Percentiles rank a stretch among this genome's conserved stretches.
Evolutionary conservation across 73 alveolate genomes (phyloP).

Genomic region (Effrenium voratum): DNA sequence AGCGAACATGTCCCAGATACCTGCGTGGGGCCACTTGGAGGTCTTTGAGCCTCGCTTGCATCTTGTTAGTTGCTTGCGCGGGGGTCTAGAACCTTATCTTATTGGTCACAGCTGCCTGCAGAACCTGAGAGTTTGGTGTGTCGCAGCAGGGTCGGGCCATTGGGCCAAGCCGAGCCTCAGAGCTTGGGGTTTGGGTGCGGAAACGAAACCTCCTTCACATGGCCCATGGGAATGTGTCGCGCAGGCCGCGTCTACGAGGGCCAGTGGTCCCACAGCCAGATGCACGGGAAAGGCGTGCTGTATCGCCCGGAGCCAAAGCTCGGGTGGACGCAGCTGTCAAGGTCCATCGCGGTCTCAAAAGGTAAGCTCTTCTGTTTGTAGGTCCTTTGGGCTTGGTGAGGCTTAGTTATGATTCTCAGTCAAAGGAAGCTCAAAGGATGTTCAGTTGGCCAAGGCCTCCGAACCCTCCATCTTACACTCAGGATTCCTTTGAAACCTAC

Average conservation of each 20-base stretch:
- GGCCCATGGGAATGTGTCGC: background rate
- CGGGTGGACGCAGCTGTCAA: no score
- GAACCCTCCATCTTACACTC: no score
- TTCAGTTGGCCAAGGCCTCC: no score
- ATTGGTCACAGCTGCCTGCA: background rate
- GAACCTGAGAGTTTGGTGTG: background rate
- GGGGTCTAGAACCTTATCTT: background rate
- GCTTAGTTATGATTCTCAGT: no score
- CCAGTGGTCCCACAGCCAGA: slow-evolving; percentile 50
- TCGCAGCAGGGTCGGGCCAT: background rate
- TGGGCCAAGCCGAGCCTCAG: background rate
- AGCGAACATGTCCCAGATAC: background rate
- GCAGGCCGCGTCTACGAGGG: slow-evolving; percentile 74
- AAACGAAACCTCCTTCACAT: background rate
- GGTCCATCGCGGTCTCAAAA: no score
- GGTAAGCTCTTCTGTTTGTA: no score
- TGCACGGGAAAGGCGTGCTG: slow-evolving; percentile 50
- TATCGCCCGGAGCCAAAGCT: no score
- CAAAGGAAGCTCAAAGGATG: no score
- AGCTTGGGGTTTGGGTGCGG: background rate
- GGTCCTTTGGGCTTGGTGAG: no score
- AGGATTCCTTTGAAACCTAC: no score
- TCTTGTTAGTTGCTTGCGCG: background rate
- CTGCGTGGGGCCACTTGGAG: no score
- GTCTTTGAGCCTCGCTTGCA: background rate